These are phyloP conservation scores for Insectozyma bohioensis DNA, from an alignment of 1,139 yeast genomes.

Conservation along the genomic window DNA sequence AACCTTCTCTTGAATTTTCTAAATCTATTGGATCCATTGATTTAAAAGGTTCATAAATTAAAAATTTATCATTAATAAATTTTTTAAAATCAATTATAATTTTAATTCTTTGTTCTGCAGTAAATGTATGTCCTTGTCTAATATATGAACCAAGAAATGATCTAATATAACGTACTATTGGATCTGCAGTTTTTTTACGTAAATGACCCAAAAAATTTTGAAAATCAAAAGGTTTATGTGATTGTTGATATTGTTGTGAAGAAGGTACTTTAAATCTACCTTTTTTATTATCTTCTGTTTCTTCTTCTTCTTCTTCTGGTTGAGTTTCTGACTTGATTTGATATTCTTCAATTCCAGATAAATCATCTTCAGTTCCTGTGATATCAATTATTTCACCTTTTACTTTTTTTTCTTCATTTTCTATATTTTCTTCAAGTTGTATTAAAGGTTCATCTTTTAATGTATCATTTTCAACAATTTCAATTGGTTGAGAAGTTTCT, in stretches of 20 bases:
- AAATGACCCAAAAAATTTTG: slow-evolving; percentile 74
- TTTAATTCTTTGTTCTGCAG: slow-evolving; percentile 74
- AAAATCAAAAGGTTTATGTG: slow-evolving; percentile 70
- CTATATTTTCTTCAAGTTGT: neutral
- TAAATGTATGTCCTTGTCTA: slow-evolving; percentile 61
- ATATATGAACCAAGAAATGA: slow-evolving; percentile 77
- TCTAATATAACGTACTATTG: slow-evolving; percentile 80
- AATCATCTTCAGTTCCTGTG: slow-evolving; percentile 17
- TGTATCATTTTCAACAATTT: no score
- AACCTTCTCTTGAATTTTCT: slow-evolving; percentile 82
- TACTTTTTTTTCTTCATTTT: slow-evolving; percentile 3
- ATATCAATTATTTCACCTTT: slow-evolving; percentile 12
- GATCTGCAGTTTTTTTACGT: slow-evolving; percentile 78
- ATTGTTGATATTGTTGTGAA: slow-evolving; percentile 36
- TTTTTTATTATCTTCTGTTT: neutral
- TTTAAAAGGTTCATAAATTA: slow-evolving; percentile 70
- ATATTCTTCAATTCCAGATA: slow-evolving; percentile 18
- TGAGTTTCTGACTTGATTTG: slow-evolving; percentile 6
- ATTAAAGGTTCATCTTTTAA: neutral
- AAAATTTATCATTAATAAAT: slow-evolving; percentile 69
- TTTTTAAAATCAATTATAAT: slow-evolving; percentile 70
- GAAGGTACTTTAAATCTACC: slow-evolving; percentile 19
- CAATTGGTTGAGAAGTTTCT: no score
- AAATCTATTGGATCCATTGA: slow-evolving; percentile 57
- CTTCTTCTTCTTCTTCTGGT: slow-evolving; percentile 7